A percentile compares a stretch with the other conserved stretches of the same genome.
phyloP scores from a whole-genome alignment of 2,329 filamentous ascomycete genomes.

The Simplicillium sp. region DNA sequence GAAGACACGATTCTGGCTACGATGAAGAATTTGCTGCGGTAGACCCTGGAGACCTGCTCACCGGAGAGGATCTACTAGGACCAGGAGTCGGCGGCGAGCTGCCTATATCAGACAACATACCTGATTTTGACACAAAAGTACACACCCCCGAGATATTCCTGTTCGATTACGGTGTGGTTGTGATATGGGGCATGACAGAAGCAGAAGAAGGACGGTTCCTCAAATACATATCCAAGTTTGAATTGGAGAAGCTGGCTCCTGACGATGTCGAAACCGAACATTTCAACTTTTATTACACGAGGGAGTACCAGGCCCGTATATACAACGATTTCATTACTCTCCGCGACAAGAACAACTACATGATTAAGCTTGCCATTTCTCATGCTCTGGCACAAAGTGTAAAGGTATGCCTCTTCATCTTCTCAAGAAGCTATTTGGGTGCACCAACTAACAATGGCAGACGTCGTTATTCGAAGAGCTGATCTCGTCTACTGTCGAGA shows the following conservation, averaged over 20 bases:
- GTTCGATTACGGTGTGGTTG: conserved; percentile 94
- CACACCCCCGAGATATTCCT: conserved; percentile 93
- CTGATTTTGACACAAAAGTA: conserved; percentile 77
- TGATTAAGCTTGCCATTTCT: conserved; percentile 94
- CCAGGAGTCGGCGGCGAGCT: conserved; percentile 24
- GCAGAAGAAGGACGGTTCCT: conserved; percentile 83
- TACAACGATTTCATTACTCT: conserved; percentile 99
- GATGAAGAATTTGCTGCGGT: conserved; percentile 17
- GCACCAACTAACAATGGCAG: conserved; percentile 25
- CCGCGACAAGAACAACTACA: conserved; percentile 90
- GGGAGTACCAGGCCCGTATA: conserved; percentile 94
- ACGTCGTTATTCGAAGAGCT: conserved; percentile 95
- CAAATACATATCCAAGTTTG: conserved; percentile 90
- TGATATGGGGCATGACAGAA: conserved; percentile 97
- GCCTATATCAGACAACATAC: conserved; percentile 34
- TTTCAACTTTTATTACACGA: conserved; percentile 99
- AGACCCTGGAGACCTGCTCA: conserved; percentile 15
- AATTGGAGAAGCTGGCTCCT: conserved; percentile 76
- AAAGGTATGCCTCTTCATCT: conserved; percentile 46
- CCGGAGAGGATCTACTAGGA: conserved; percentile 23
- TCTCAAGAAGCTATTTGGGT: neutral
- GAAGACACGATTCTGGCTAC: conserved; percentile 24
- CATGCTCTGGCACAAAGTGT: conserved; percentile 94
- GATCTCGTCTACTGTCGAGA: conserved; percentile 85
- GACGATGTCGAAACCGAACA: conserved; percentile 93